These are phyloP conservation scores for Trichophyton equinum DNA, from an alignment of 2,329 filamentous ascomycete species.

Conservation along the genomic window DNA sequence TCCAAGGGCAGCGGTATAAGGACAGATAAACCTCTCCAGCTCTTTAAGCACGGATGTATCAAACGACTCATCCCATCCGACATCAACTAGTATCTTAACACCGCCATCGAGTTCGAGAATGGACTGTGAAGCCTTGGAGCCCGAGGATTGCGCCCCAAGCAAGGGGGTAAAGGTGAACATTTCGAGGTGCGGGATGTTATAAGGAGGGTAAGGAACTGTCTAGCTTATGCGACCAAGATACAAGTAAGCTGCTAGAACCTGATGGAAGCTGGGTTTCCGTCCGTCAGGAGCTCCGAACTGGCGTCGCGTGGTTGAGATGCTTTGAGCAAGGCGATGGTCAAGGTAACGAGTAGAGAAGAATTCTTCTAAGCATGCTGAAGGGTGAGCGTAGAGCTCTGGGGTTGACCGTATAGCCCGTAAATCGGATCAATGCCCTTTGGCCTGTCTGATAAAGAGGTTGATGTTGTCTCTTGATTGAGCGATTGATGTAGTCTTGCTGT, in stretches of 20 bases:
- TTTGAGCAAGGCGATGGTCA: not conserved
- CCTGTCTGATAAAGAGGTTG: not conserved
- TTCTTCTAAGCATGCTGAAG: not conserved
- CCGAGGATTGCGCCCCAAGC: constrained; percentile 70
- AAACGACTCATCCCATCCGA: constrained; percentile 92
- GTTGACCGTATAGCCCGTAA: not conserved
- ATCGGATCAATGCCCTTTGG: not conserved
- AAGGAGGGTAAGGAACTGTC: not conserved
- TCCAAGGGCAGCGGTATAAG: constrained; percentile 9
- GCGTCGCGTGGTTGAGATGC: not conserved
- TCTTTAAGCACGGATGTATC: constrained; percentile 69
- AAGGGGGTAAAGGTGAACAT: constrained; percentile 98
- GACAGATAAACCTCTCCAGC: constrained; percentile 62
- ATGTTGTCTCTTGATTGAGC: not conserved
- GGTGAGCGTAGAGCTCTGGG: not conserved
- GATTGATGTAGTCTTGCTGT: not conserved
- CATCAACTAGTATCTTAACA: constrained; percentile 85
- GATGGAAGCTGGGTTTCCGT: not conserved
- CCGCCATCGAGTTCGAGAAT: constrained; percentile 92
- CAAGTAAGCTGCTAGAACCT: not conserved
- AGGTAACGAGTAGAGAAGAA: not conserved
- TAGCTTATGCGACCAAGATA: not conserved
- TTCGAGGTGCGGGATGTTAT: constrained; percentile 6
- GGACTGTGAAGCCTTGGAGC: constrained; percentile 82
- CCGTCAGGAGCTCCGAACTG: not conserved